Evolutionary conservation across 768 basidiomycete genomes (phyloP), one percentile per base, ranked within the genome.

Genomic region (Pleurotus djamor): DNA sequence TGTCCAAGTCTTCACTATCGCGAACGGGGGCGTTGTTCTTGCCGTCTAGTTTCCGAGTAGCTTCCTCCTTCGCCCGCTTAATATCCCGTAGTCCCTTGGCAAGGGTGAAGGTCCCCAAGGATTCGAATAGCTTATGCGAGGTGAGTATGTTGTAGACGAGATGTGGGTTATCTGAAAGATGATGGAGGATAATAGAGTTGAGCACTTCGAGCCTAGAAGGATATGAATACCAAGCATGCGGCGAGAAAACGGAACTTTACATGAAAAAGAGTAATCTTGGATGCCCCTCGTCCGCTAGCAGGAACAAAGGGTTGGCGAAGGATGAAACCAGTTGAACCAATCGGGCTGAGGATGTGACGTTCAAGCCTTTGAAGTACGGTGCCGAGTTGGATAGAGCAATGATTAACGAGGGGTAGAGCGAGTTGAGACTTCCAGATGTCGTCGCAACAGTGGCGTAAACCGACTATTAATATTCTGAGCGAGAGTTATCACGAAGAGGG

Each of bases 261-360:
- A 95, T 88, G 70, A 94, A 97, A 73, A 92, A 98, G 35, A 98
- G 80, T 34, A 98, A 74, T 61, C 97, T 77, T 1, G 97, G 97
- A 68, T 98, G 94, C 5, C 96, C 94, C 72, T 98, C 97, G 62
- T 98, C 97, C 2, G 92, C 88, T 16, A 99, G 74, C 36, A 98
- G 75, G 72, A 98, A 98, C 2, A 86, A 75, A 0, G 97, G 92
- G 60, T 89, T 92, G 4, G 94, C 88, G 69, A 99, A 96, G 0
- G 96, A 93, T 33, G 83, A 88, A 74, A 97, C 94, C 5, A 98
- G 82, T 71, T 97, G 94, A 37, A 96, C 70, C 5, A 99, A 79
- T 14, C 92, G 83, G 4, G 91, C 89, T 3, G 94, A 90, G 10
- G 94, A 86, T 35, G 87, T 85, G 50, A 94, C 84, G 43, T 87